phyloP scores from a whole-genome alignment of 2,329 filamentous ascomycete species.

The Paracoccidioides lutzii region DNA sequence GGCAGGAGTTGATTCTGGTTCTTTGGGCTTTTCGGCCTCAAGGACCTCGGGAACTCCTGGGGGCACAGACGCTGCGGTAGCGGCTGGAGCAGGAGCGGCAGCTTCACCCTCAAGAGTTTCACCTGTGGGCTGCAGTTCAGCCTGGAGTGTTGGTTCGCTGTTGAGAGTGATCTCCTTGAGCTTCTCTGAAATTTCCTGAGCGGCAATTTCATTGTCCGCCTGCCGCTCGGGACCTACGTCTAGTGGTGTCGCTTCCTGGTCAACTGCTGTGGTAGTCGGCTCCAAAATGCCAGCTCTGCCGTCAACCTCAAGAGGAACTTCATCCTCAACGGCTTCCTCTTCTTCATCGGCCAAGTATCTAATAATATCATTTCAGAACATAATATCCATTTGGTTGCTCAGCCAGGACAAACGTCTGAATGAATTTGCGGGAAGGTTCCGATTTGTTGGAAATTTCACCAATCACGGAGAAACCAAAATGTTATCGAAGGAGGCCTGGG shows the following conservation, averaged over 20 bases:
- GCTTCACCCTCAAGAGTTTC: slow-evolving; percentile 18
- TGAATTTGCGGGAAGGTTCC: slow-evolving; percentile 84
- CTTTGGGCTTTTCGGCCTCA: slow-evolving; percentile 52
- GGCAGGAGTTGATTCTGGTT: slow-evolving; percentile 45
- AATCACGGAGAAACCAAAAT: slow-evolving; percentile 98
- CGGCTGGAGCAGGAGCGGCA: slow-evolving; percentile 21
- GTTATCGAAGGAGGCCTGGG: slow-evolving; percentile 80
- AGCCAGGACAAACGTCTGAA: slow-evolving; percentile 93
- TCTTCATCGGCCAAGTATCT: slow-evolving; percentile 79
- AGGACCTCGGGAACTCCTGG: slow-evolving; percentile 21
- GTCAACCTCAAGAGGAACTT: slow-evolving; percentile 23
- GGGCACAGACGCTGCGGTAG: slow-evolving; percentile 4
- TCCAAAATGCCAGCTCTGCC: slow-evolving; percentile 32
- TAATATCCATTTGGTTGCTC: slow-evolving; percentile 96
- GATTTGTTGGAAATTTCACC: slow-evolving; percentile 94
- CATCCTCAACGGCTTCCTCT: slow-evolving; percentile 40
- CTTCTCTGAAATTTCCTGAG: slow-evolving; percentile 56
- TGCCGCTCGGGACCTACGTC: slow-evolving; percentile 16
- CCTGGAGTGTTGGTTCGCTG: slow-evolving; percentile 25
- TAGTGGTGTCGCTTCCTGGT: slow-evolving; percentile 35
- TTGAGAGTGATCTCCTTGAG: slow-evolving; percentile 51
- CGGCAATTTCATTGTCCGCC: slow-evolving; percentile 33
- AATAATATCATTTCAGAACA: slow-evolving; percentile 97
- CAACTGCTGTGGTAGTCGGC: slow-evolving; percentile 25
- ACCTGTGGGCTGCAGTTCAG: slow-evolving; percentile 19